phyloP scores from a whole-genome alignment of 805 yeast genomes.

The Saturnispora serradocipensis region DNA sequence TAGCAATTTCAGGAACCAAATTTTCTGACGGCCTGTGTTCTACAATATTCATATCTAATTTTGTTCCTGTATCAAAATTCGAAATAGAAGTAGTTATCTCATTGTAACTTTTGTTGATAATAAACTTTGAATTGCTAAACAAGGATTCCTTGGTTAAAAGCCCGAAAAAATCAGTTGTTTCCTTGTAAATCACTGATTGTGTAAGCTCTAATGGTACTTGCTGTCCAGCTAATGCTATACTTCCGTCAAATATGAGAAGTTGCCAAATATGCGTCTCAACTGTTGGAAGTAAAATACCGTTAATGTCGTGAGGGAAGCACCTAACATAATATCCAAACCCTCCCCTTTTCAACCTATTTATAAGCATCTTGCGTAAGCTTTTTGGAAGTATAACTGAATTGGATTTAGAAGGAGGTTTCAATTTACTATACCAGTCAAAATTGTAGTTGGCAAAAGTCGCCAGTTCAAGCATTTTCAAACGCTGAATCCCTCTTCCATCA shows the following conservation, averaged over 20 bases:
- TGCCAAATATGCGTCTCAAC: constrained; percentile 3
- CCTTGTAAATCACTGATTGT: neutral
- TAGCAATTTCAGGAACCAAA: neutral
- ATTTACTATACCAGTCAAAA: neutral
- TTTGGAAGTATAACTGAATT: neutral
- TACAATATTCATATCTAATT: neutral
- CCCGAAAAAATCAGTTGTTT: neutral
- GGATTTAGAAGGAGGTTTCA: neutral
- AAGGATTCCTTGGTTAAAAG: neutral
- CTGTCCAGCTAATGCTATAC: neutral
- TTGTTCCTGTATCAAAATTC: neutral
- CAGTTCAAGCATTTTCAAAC: neutral
- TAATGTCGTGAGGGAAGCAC: neutral
- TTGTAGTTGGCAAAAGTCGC: neutral
- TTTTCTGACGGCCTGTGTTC: neutral
- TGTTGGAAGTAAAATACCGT: constrained; percentile 3
- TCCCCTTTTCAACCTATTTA: neutral
- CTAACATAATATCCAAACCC: constrained; percentile 6
- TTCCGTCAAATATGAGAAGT: constrained; percentile 1
- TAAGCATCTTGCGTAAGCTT: neutral
- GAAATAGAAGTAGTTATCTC: neutral
- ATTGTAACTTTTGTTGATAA: neutral
- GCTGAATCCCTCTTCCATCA: neutral
- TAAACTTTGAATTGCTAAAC: neutral
- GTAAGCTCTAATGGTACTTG: neutral